Evolutionary conservation across 768 basidiomycete genomes (phyloP).

Genomic region (Terana coerulea): DNA sequence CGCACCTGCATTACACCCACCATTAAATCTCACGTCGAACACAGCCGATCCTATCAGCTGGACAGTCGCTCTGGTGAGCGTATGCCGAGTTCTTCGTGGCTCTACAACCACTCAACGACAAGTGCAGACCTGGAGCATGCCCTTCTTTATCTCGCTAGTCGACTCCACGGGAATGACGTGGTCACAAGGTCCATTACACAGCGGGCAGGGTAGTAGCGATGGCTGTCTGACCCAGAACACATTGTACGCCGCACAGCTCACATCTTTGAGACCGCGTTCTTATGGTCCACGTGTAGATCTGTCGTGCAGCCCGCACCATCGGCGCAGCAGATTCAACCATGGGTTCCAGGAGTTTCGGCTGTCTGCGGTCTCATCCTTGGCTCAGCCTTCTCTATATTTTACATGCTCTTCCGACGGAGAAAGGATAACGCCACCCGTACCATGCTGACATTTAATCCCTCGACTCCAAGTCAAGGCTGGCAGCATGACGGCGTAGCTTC

Average conservation of each 20-base stretch:
- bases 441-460: too few species aligned
- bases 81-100: too few species aligned
- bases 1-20: constrained; percentile 58
- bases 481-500: too few species aligned
- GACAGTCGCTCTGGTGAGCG: constrained; percentile 42
- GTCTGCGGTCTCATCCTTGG: constrained; percentile 24
- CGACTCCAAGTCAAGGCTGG: too few species aligned
- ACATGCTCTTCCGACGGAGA: too few species aligned
- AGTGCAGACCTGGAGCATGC: constrained; percentile 50
- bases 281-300: too few species aligned
- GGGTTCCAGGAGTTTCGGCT: constrained; percentile 22
- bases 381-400: too few species aligned
- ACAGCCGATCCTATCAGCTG: constrained; percentile 45
- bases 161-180: constrained; percentile 50
- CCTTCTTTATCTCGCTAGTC: constrained; percentile 53
- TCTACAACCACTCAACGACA: constrained; percentile 21
- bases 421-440: too few species aligned
- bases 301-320: too few species aligned
- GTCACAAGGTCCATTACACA: constrained; percentile 57
- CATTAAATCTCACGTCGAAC: constrained; percentile 49
- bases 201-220: constrained; percentile 42
- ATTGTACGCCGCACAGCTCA: too few species aligned
- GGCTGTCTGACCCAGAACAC: too few species aligned
- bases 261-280: too few species aligned
- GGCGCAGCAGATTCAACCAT: constrained; percentile 12